Evolutionary conservation across 495 filamentous ascomycete species (phyloP).

Genomic region (Clohesyomyces aquaticus): DNA sequence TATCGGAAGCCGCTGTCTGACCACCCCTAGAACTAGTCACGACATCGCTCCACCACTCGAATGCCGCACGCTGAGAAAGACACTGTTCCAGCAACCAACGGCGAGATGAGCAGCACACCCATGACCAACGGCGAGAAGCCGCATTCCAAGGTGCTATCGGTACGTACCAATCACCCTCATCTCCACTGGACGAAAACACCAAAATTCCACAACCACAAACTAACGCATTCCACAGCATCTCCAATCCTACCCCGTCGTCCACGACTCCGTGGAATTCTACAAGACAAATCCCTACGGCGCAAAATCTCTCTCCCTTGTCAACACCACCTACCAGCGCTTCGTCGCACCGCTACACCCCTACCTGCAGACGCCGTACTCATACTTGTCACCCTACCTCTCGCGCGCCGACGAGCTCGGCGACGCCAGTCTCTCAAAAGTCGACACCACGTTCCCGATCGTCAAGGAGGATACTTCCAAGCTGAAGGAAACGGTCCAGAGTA

Average conservation of each 20-base stretch:
- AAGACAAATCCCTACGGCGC: conserved; percentile 79
- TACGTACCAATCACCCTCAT: conserved; percentile 49
- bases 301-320: conserved; percentile 73
- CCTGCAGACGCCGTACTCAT: conserved; percentile 73
- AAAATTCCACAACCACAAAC: conserved; percentile 8
- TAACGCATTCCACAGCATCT: conserved; percentile 66
- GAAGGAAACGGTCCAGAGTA: conserved; percentile 63
- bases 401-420: conserved; percentile 82
- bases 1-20: too few species aligned
- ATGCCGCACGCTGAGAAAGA: conserved; percentile 52
- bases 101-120: conserved; percentile 34
- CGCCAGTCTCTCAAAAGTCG: conserved; percentile 71
- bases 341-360: conserved; percentile 77
- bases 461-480: conserved; percentile 85
- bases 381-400: conserved; percentile 78
- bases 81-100: conserved; percentile 26
- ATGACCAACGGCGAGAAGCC: conserved; percentile 69
- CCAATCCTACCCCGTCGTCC: conserved; percentile 80
- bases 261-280: conserved; percentile 75
- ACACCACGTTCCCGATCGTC: conserved; percentile 79
- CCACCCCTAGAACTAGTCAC: neutral
- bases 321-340: conserved; percentile 67
- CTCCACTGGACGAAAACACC: conserved; percentile 15
- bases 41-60: neutral
- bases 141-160: conserved; percentile 68